These are phyloP conservation scores for Albizia julibrissin DNA, from an alignment of 306 rosid species.

Conservation along the genomic window DNA sequence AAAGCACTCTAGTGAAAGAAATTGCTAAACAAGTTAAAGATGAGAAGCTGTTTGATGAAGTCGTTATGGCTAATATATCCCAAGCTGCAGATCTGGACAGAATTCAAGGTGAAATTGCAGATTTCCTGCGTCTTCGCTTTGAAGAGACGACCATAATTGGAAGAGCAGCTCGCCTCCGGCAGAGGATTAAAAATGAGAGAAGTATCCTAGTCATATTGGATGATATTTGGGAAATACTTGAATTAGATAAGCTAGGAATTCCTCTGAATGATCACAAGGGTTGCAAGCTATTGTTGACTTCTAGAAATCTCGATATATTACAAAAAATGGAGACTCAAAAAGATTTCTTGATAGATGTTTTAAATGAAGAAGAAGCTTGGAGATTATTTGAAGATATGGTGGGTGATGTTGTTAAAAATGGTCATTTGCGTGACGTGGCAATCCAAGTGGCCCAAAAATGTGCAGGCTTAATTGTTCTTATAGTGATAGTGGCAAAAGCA, in stretches of 20 bases:
- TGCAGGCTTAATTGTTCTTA: not conserved
- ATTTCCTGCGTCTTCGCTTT: not conserved
- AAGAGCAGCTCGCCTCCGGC: not conserved
- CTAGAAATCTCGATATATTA: not conserved
- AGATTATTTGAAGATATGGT: not conserved
- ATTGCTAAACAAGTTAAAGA: not conserved
- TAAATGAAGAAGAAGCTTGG: not conserved
- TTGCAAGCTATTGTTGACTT: not conserved
- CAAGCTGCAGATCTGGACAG: not conserved
- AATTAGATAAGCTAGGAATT: not conserved
- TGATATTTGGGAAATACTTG: not conserved
- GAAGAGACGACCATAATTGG: not conserved
- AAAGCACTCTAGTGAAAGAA: not conserved
- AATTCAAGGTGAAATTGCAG: not conserved
- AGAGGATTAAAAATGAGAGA: not conserved
- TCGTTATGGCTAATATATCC: not conserved
- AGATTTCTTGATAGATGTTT: not conserved
- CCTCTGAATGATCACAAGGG: not conserved
- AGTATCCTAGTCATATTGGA: not conserved
- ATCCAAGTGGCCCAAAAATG: not conserved
- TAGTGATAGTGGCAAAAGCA: not conserved
- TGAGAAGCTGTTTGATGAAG: not conserved
- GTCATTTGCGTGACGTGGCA: not conserved
- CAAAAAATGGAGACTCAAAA: not conserved
- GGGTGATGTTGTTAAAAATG: not conserved